Base-by-base conservation (phyloP, 371 early-diverging fungal species). In the Apophysomyces variabilis region DNA sequence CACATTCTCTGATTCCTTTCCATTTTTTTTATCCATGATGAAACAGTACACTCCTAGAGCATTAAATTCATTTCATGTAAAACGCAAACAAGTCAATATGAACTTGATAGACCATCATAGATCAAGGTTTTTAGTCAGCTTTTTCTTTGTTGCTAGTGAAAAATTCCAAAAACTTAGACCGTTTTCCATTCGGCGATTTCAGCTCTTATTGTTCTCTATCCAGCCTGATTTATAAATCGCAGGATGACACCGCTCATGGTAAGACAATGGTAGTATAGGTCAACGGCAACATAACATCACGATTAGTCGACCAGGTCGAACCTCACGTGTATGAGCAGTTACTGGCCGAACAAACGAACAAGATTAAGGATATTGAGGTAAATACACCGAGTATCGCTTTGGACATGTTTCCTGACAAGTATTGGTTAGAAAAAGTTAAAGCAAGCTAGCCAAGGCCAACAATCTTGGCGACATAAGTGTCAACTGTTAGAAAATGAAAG, bases 401-500 rank as follows among this genome's bases (percentile, higher is more conserved):
- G 1, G 16, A 1, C 47, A 47, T 16, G 7, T 47, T 47, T 41
- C 3, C 1, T 26, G 3, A 26, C 43, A 43, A 12, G 14, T 12
- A 2, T 47, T 16, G 11, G n/a, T 7, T 47, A 50, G 54, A 50
- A 50, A 50, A 16, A 50, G 11, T 50, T 50, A 50, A 50, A 50
- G 21, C 18, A 50, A 50, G 54, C 54, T n/a, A 11, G 16, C 3
- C 54, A 50, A 18, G 21, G 21, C 7, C 43, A 70, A 39, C 66
- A 65, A 32, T 50, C 57, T 44, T 70, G 68, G 57, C 58, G 74
- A 14, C 80, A 80, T 47, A 67, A 74, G 57, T 72, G 54, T 57
- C 37, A 65, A 36, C 47, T 80, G 45, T 60, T 77, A 58, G 78
- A 71, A 63, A 80, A 75, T 57, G 80, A 80, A 61, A 60, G 75